These are phyloP conservation scores for Coprinellus aureogranulatus DNA, from an alignment of 768 basidiomycete genomes.

Conservation along the genomic window DNA sequence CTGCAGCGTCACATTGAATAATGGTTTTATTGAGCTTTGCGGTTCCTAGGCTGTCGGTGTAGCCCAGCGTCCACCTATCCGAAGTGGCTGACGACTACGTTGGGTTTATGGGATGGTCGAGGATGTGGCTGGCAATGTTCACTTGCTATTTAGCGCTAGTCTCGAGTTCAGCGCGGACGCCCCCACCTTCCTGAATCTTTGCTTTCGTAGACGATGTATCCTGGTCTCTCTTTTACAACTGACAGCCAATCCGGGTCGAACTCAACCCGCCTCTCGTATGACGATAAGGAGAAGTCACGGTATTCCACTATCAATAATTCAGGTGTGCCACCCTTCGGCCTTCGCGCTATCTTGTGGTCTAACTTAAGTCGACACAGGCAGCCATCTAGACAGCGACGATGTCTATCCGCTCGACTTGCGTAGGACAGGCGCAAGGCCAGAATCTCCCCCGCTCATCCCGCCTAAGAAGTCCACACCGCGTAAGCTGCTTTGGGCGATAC, in stretches of 20 bases:
- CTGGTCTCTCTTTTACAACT: background rate
- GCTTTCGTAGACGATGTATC: too few relatives aligned
- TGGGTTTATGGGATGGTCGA: too few relatives aligned
- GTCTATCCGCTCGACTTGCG: background rate
- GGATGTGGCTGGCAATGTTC: too few relatives aligned
- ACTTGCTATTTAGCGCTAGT: too few relatives aligned
- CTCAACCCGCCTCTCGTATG: background rate
- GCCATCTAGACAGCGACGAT: background rate
- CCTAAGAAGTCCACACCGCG: background rate
- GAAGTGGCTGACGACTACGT: too few relatives aligned
- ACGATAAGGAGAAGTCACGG: slow-evolving; percentile 4
- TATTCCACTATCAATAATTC: background rate
- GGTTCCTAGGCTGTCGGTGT: too few relatives aligned
- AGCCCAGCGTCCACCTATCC: too few relatives aligned
- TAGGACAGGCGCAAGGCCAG: background rate
- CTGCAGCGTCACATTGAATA: too few relatives aligned
- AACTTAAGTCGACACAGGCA: background rate
- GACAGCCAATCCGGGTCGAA: background rate
- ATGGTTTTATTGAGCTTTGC: too few relatives aligned
- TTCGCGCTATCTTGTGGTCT: background rate
- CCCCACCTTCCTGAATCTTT: too few relatives aligned
- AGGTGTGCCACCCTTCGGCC: background rate
- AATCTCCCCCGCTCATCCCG: background rate
- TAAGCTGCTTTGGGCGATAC: background rate
- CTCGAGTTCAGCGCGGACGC: too few relatives aligned